phyloP scores from a whole-genome alignment of 176 grass and related monocot genomes.

The Oryza nivara region DNA sequence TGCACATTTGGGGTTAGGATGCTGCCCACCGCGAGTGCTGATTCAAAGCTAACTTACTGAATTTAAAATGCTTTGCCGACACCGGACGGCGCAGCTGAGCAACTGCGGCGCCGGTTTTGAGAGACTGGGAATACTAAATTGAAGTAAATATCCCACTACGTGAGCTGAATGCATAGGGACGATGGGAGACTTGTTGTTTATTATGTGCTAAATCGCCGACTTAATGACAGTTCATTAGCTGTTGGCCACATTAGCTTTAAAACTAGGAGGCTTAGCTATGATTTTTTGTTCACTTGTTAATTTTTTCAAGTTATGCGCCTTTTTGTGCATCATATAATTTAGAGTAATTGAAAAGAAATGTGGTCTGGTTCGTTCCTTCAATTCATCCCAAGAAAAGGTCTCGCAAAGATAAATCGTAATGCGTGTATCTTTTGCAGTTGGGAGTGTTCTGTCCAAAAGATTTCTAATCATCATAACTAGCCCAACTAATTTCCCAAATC shows the following conservation, averaged over 20 bases:
- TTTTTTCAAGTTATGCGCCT: background rate
- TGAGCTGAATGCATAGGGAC: background rate
- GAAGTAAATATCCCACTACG: background rate
- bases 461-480: background rate
- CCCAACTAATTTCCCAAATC: background rate
- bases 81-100: slow-evolving; percentile 6
- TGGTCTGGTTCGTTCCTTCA: background rate
- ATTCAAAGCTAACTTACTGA: background rate
- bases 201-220: background rate
- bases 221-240: slow-evolving; percentile 5
- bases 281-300: background rate
- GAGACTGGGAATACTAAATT: background rate
- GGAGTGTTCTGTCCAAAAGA: background rate
- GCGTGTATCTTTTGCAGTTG: background rate
- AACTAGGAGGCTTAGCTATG: background rate
- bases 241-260: background rate
- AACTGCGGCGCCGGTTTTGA: background rate
- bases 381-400: background rate
- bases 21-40: background rate
- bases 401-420: background rate
- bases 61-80: slow-evolving; percentile 17
- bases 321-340: background rate
- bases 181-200: slow-evolving; percentile 1
- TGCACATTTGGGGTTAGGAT: background rate
- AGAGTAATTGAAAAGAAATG: background rate